phyloP scores from a whole-genome alignment of 148 eudicot genomes.

The Fallopia convolvulus region DNA sequence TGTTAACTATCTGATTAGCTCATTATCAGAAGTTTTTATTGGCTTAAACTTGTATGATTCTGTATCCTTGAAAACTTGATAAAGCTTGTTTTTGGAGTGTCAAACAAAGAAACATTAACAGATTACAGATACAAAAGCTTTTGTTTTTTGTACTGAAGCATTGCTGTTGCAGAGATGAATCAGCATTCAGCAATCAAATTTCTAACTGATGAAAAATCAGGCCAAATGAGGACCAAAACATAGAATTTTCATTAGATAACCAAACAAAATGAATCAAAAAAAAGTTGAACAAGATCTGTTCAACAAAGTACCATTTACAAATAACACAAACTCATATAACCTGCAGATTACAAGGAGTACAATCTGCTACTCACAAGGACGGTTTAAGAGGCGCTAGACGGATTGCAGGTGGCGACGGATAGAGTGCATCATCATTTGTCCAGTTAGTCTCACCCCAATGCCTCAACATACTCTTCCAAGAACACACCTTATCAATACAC shows the following conservation, averaged over 20 bases:
- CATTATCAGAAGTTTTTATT: background rate
- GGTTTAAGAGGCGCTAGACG: conserved; percentile 14
- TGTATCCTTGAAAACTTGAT: too few relatives aligned
- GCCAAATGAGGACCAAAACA: background rate
- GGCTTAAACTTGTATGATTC: background rate
- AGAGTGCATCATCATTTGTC: conserved; percentile 29
- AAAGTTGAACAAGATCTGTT: background rate
- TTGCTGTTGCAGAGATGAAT: too few relatives aligned
- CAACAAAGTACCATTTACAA: background rate
- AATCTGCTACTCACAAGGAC: background rate
- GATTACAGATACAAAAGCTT: background rate
- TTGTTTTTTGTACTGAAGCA: background rate
- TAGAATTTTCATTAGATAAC: background rate
- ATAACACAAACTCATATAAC: background rate
- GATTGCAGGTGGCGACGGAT: conserved; percentile 36
- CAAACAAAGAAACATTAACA: background rate
- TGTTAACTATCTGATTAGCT: background rate
- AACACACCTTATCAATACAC: conserved; percentile 61
- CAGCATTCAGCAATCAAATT: background rate
- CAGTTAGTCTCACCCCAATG: conserved; percentile 83
- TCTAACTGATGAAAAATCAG: background rate
- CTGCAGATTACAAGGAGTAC: background rate
- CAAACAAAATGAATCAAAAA: background rate
- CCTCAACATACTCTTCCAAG: conserved; percentile 68
- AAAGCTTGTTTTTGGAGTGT: background rate